Evolutionary conservation across 495 filamentous ascomycete species (phyloP), one percentile per base, ranked within the genome.

Genomic region (Tuber calosporum): DNA sequence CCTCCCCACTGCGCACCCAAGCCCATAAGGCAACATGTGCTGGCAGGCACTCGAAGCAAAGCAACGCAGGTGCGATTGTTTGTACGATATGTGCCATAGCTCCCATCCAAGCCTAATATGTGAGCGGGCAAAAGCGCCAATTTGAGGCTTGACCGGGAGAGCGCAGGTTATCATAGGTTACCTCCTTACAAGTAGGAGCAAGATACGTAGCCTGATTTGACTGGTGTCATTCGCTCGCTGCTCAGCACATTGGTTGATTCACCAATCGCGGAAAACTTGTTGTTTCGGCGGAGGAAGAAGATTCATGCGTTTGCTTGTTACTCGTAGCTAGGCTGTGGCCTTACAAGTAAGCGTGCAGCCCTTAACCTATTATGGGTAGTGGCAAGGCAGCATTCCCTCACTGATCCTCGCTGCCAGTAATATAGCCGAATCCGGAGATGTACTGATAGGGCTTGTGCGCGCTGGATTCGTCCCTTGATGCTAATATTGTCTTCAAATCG

Each of bases 121-220:
- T 58, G 53, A 30, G 53, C 53, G n/a, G 9, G 53, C 53, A 58
- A 58, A 58, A 58, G 53, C 53, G 15, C n/a, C 26, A 30, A 30
- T 26, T 58, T 58, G n/a, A 58, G 53, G 53, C 53, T 58, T 58
- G 26, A 30, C n/a, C 53, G 53, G 53, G n/a, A 58, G 53, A 13
- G 53, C 53, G 6, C 26, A 30, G 53, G n/a, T 30, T 58, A 58
- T 30, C n/a, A 58, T 58, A 58, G 53, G 53, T 58, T 58, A 58
- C 53, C 53, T n/a, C 15, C 26, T 58, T 15, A 58, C 53, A 58
- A 26, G 53, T 30, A 58, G 53, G 53, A n/a, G 53, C 53, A 30
- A 58, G 53, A 58, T 58, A 58, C 53, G 53, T 58, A 58, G 53
- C 53, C n/a, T 58, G 53, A 58, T 58, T 58, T 58, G 53, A 58